Percentiles rank a stretch among this genome's conserved stretches.
These are phyloP conservation scores for Boletus rex-veris DNA, from an alignment of 768 basidiomycete species.

Conservation along the genomic window DNA sequence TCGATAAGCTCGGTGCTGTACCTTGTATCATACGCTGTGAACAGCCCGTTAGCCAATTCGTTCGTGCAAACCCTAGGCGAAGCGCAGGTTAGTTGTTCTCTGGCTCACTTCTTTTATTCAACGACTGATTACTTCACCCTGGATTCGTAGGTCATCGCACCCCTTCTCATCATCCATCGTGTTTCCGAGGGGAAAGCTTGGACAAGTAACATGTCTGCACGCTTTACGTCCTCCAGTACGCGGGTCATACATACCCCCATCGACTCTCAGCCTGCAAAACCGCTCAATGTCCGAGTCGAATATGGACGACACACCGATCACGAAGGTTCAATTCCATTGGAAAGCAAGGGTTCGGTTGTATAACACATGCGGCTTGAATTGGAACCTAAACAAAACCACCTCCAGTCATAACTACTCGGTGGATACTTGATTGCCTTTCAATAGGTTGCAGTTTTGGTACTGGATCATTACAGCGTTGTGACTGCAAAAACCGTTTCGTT, in stretches of 20 bases:
- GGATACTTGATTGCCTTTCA: too few relatives aligned
- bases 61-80: slow-evolving; percentile 32
- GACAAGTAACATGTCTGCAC: slow-evolving; percentile 23
- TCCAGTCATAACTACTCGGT: too few relatives aligned
- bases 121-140: background rate
- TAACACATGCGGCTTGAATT: background rate
- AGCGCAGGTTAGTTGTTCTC: slow-evolving; percentile 20
- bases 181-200: slow-evolving; percentile 45
- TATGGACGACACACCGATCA: background rate
- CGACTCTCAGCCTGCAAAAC: background rate
- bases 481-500: too few relatives aligned
- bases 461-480: too few relatives aligned
- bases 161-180: slow-evolving; percentile 47
- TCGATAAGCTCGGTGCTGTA: slow-evolving; percentile 32
- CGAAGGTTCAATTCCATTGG: slow-evolving; percentile 1
- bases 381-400: too few relatives aligned
- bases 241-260: background rate
- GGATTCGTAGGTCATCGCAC: slow-evolving; percentile 39
- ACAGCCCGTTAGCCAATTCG: slow-evolving; percentile 24
- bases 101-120: background rate
- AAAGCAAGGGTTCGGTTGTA: slow-evolving; percentile 2
- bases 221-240: background rate
- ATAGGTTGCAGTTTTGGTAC: too few relatives aligned
- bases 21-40: slow-evolving; percentile 23
- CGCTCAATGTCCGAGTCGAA: slow-evolving; percentile 14